Conservation (phyloP, 495 filamentous ascomycete species). For the Staphylotrichum tortipilum region DNA sequence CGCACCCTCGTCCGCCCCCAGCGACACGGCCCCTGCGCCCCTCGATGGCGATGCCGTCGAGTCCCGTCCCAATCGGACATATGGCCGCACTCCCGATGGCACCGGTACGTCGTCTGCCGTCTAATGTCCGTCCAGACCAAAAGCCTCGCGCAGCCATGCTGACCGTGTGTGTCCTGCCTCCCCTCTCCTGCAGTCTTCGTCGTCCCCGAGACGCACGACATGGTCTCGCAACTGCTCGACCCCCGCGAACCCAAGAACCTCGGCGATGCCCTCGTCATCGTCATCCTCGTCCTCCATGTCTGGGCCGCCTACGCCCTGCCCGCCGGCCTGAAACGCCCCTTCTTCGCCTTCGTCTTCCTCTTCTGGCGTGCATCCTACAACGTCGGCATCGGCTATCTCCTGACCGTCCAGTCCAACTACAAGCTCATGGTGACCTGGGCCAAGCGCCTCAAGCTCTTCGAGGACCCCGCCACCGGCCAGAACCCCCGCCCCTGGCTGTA, state of each 20-base stretch:
- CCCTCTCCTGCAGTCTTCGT: conserved; percentile 72
- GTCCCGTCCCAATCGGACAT: conserved; percentile 56
- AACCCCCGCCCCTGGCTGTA: conserved; percentile 77
- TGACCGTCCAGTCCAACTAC: conserved; percentile 83
- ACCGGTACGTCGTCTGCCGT: conserved; percentile 51
- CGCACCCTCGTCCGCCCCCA: background rate
- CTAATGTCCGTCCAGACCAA: background rate
- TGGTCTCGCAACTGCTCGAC: conserved; percentile 94
- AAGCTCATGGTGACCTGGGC: conserved; percentile 82
- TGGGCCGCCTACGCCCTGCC: conserved; percentile 65
- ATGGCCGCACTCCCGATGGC: conserved; percentile 85
- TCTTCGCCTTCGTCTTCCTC: conserved; percentile 72
- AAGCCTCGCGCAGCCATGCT: background rate
- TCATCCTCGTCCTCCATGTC: conserved; percentile 68
- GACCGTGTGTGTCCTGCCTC: background rate
- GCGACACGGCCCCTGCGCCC: background rate
- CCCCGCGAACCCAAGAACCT: conserved; percentile 94
- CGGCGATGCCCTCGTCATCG: conserved; percentile 74
- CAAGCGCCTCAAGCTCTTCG: conserved; percentile 74
- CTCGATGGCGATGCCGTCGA: background rate
- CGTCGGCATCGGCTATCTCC: conserved; percentile 81
- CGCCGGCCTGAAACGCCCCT: conserved; percentile 51
- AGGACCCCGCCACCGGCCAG: conserved; percentile 66
- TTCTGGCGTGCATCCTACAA: conserved; percentile 95
- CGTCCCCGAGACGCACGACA: conserved; percentile 94